Evolutionary conservation across 148 eudicot genomes (phyloP).

Genomic region (Chenopodium album): DNA sequence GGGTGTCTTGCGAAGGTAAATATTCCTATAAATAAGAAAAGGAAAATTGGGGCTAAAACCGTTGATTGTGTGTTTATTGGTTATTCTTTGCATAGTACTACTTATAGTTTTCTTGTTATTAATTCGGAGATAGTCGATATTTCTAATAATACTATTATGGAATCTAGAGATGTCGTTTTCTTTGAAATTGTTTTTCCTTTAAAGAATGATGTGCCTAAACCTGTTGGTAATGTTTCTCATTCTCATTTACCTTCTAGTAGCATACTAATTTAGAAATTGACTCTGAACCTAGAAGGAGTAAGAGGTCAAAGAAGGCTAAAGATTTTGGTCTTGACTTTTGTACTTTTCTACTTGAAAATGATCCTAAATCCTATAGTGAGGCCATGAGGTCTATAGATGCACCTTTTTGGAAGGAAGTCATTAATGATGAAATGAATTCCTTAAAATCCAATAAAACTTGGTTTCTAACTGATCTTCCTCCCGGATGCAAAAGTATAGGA

Average conservation of each 20-base stretch:
- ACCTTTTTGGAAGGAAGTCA: slow-evolving; percentile 4
- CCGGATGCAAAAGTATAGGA: not conserved
- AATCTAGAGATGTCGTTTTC: not conserved
- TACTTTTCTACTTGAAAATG: not conserved
- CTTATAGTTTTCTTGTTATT: slow-evolving; percentile 7
- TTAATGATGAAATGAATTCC: slow-evolving; percentile 9
- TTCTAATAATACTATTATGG: slow-evolving; percentile 6
- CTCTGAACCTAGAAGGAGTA: not conserved
- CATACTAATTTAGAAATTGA: not conserved
- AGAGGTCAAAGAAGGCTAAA: not conserved
- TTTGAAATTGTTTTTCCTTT: too few species aligned
- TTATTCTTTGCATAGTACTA: not conserved
- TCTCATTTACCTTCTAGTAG: too few species aligned
- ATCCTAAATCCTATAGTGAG: not conserved
- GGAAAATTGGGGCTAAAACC: not conserved
- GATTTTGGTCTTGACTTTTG: not conserved
- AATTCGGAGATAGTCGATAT: not conserved
- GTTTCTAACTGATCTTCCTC: slow-evolving; percentile 6
- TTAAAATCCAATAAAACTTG: slow-evolving; percentile 4
- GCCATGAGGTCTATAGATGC: not conserved
- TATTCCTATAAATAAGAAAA: too few species aligned
- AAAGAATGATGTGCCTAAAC: too few species aligned
- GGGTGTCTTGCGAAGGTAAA: too few species aligned
- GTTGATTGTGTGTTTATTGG: slow-evolving; percentile 9
- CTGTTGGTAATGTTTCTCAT: too few species aligned